Evolutionary conservation across 1,284 basidiomycete genomes (phyloP), one percentile per base, ranked within the genome.

Genomic region (Meripilus lineatus): DNA sequence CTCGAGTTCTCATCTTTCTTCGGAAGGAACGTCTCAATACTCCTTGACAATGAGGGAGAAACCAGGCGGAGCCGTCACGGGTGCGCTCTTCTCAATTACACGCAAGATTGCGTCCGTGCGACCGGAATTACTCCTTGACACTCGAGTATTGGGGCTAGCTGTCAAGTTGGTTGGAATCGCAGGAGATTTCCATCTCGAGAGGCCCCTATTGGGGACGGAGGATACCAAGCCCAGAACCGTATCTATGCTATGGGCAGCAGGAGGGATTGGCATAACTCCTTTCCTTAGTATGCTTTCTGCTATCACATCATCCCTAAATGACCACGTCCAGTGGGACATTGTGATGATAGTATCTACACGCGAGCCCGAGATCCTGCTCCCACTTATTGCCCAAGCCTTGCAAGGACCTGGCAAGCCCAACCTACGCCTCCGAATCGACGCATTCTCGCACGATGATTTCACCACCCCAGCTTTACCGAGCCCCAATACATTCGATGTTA

Each of bases 211-310:
- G 2, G 34, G 15, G 14, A 18, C 32, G 15, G 37, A 15, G 21
- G 32, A 24, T 5, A 6, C 11, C 23, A 32, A 33, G 3, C 32
- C 32, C 10, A 17, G 24, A n/a, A 14, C 34, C 26, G 5, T 18
- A 23, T 49, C 51, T 38, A 49, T 75, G 35, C 55, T 79, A 15
- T 80, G 74, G 71, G 57, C 75, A 17, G 77, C 77, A 2, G 76
- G 76, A 11, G 78, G 77, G 0, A 79, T 82, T 40, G 78, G 79
- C 1, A 46, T 80, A 8, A 82, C 78, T 8, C 78, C 77, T 0
- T 80, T 78, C 58, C 51, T 82, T 25, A 68, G 69, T 39, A 72
- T 80, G 71, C 59, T 78, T 2, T 51, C 50, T 23, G 56, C 58
- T 5, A 50, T 70, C 23, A 49, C 54, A 25, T 47, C 56, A 10